A percentile compares a stretch with the other conserved stretches of the same genome.
Evolutionary conservation across 2,329 filamentous ascomycete genomes (phyloP).

Genomic region (Didymella arachidicola): DNA sequence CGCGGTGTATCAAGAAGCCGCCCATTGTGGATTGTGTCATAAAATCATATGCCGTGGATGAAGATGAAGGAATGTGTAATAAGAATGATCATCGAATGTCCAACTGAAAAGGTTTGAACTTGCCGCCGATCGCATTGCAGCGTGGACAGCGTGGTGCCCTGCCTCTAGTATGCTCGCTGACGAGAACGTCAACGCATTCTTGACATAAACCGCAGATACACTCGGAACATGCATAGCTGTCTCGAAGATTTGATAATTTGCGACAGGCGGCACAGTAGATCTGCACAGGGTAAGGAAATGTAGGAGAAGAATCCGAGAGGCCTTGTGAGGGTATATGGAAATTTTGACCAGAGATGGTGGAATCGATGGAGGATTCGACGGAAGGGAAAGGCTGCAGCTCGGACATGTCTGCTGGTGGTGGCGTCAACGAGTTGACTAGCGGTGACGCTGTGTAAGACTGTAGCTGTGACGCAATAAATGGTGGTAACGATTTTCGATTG

Average conservation of each 20-base stretch:
- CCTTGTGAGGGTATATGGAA: conserved; percentile 65
- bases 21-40: conserved; percentile 12
- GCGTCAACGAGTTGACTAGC: conserved; percentile 87
- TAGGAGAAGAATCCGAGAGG: conserved; percentile 68
- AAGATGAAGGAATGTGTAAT: conserved; percentile 13
- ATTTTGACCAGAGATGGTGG: conserved; percentile 73
- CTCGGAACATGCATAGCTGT: conserved; percentile 93
- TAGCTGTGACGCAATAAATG: conserved; percentile 60
- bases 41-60: conserved; percentile 24
- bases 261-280: conserved; percentile 94
- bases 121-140: conserved; percentile 79
- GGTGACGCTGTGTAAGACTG: conserved; percentile 86
- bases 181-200: conserved; percentile 82
- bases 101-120: conserved; percentile 85
- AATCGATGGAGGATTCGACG: conserved; percentile 79
- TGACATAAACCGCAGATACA: conserved; percentile 94
- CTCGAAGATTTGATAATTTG: conserved; percentile 75
- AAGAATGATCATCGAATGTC: conserved; percentile 70
- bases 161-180: conserved; percentile 74
- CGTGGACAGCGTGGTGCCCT: conserved; percentile 76
- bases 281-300: conserved; percentile 64
- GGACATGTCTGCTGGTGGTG: conserved; percentile 64
- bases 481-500: conserved; percentile 67
- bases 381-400: conserved; percentile 80
- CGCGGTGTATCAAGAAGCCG: conserved; percentile 16